Conservation (phyloP, 2,329 filamentous ascomycete species). For the Alternaria alternata region DNA sequence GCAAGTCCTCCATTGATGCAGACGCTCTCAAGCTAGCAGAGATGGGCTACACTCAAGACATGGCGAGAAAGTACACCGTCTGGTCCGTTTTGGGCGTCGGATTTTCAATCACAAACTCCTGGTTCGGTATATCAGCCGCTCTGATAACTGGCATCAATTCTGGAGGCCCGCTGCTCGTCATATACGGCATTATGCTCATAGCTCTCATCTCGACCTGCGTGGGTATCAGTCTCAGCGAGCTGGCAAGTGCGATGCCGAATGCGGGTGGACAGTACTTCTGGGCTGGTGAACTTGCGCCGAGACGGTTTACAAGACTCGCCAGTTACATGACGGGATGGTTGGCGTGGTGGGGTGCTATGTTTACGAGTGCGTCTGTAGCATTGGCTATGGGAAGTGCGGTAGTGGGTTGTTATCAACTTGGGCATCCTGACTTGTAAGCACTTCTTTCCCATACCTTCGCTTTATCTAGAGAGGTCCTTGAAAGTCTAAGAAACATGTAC, state of each 20-base stretch:
- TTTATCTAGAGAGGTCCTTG: background rate
- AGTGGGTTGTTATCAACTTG: conserved; percentile 62
- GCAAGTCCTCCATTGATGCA: conserved; percentile 33
- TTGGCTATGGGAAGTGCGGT: conserved; percentile 58
- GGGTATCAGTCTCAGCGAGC: conserved; percentile 56
- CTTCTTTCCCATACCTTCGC: conserved; percentile 5
- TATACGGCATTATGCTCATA: conserved; percentile 60
- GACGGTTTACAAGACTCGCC: conserved; percentile 55
- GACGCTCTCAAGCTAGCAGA: conserved; percentile 57
- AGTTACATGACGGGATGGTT: conserved; percentile 61
- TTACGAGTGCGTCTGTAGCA: conserved; percentile 62
- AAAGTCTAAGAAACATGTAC: background rate
- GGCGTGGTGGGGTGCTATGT: conserved; percentile 63
- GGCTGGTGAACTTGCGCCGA: conserved; percentile 59
- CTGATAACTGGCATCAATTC: conserved; percentile 61
- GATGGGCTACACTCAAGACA: conserved; percentile 60
- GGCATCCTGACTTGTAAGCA: conserved; percentile 61
- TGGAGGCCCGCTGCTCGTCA: conserved; percentile 58
- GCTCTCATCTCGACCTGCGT: conserved; percentile 57
- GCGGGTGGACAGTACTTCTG: conserved; percentile 63
- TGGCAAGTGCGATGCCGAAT: conserved; percentile 60
- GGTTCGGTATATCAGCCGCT: conserved; percentile 61
- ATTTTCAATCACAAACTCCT: conserved; percentile 61
- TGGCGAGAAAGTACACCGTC: conserved; percentile 59
- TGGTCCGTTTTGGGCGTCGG: conserved; percentile 60